Percentiles rank a stretch among this genome's conserved stretches.
These are phyloP conservation scores for Olyra latifolia DNA, from an alignment of 176 grass and related monocot species.

Conservation along the genomic window DNA sequence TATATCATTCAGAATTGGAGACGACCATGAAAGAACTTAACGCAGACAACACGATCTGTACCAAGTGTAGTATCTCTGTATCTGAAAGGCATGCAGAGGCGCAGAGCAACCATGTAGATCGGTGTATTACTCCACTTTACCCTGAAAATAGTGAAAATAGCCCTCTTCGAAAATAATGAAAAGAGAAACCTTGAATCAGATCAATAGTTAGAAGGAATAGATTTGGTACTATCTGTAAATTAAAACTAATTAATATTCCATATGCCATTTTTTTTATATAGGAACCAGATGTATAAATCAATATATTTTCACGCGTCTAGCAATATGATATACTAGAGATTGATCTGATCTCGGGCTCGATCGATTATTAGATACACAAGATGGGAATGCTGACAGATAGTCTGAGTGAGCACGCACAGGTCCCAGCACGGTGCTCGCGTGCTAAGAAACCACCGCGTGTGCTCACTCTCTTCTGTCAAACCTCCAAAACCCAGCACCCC, in stretches of 20 bases:
- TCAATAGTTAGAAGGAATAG: background rate
- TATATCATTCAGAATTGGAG: background rate
- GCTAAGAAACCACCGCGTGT: slow-evolving; percentile 52
- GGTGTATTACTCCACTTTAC: background rate
- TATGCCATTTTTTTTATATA: background rate
- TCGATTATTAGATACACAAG: background rate
- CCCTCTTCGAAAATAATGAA: background rate
- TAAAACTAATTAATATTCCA: background rate
- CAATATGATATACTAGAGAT: background rate
- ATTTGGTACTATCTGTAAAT: background rate
- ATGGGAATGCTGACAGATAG: slow-evolving; percentile 57
- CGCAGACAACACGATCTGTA: background rate
- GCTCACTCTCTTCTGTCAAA: slow-evolving; percentile 67
- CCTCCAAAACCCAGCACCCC: slow-evolving; percentile 41
- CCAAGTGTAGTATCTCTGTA: background rate
- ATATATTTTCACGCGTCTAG: background rate
- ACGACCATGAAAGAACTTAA: background rate
- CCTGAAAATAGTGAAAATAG: no score
- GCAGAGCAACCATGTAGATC: background rate
- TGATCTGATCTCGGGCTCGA: background rate
- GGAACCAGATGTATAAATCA: background rate
- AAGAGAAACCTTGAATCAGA: background rate
- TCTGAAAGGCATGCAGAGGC: background rate
- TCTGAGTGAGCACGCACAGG: slow-evolving; percentile 57
- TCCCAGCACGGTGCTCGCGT: slow-evolving; percentile 44